Base-by-base conservation (phyloP, 352 stramenopile species). In the Phytophthora brassicae region DNA sequence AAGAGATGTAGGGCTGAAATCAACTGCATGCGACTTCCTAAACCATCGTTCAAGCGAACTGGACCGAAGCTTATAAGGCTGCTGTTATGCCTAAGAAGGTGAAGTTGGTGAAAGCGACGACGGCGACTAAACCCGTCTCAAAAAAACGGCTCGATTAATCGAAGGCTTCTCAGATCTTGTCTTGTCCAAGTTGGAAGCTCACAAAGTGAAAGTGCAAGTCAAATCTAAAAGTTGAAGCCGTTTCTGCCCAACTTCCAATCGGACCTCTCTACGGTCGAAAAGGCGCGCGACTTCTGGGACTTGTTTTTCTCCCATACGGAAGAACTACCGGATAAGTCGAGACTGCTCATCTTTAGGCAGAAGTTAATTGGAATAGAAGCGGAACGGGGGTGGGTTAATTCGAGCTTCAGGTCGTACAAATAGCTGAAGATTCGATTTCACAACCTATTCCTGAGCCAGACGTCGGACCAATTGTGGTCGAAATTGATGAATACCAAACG, bases 201-300 rank as follows among this genome's bases (percentile, higher is more conserved):
- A 43, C 36, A 43, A 43, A 17, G 36, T 43, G 3, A 23, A 43
- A n/a, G n/a, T 43, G n/a, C n/a, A n/a, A n/a, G n/a, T n/a, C n/a
- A n/a, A n/a, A n/a, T n/a, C n/a, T n/a, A n/a, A n/a, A n/a, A n/a
- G n/a, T n/a, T n/a, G n/a, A n/a, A n/a, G n/a, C n/a, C n/a, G n/a
- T n/a, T n/a, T n/a, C n/a, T 43, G 36, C 36, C 36, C n/a, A 9
- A 20, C 13, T 23, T 43, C 12, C 17, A 12, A 7, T 43, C 36
- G 4, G 51, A 58, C 39, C 31, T 26, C 2, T 26, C 38, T 9
- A 58, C 39, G 4, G 51, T 50, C 4, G 51, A 58, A 17, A 58
- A 50, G 8, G n/a, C 38, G 2, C 19, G 38, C 20, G 38, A 50
- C 1, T 50, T 50, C 17, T 44, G 38, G 39, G 39, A 50, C 4